phyloP scores from a whole-genome alignment of 2,329 filamentous ascomycete genomes.

The Monosporascus cannonballus region DNA sequence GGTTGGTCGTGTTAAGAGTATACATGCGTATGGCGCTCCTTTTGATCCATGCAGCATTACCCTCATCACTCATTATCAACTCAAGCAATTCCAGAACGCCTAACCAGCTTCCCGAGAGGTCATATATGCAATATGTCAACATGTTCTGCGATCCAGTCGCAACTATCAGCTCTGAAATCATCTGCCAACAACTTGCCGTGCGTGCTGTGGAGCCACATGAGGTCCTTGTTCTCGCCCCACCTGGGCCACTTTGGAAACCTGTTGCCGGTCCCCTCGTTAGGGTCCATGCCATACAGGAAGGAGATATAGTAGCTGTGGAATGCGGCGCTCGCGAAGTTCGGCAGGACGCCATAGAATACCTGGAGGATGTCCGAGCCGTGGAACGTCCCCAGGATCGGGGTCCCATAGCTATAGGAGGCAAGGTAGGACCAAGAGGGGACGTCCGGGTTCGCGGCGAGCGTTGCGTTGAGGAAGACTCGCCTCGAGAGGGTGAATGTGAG shows the following conservation, averaged over 20 bases:
- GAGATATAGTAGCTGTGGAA: conserved; percentile 66
- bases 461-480: conserved; percentile 51
- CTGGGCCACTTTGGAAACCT: conserved; percentile 26
- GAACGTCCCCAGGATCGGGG: conserved; percentile 68
- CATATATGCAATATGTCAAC: conserved; percentile 9
- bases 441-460: conserved; percentile 40
- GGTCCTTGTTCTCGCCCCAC: conserved; percentile 39
- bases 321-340: conserved; percentile 54
- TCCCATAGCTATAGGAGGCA: conserved; percentile 63
- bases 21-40: too few relatives aligned
- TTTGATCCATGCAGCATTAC: too few relatives aligned
- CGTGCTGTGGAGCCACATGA: conserved; percentile 27
- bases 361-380: conserved; percentile 66
- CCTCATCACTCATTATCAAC: too few relatives aligned
- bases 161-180: conserved; percentile 18
- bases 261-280: conserved; percentile 48
- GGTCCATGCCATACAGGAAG: conserved; percentile 65
- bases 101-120: conserved; percentile 1
- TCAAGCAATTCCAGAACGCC: not conserved
- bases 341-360: conserved; percentile 59
- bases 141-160: conserved; percentile 12
- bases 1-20: too few relatives aligned
- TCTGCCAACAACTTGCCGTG: conserved; percentile 16
- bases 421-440: conserved; percentile 73
- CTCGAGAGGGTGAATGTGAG: conserved; percentile 68